Conservation (phyloP, 805 yeast genomes). For the Saccharomycopsis sp. region DNA sequence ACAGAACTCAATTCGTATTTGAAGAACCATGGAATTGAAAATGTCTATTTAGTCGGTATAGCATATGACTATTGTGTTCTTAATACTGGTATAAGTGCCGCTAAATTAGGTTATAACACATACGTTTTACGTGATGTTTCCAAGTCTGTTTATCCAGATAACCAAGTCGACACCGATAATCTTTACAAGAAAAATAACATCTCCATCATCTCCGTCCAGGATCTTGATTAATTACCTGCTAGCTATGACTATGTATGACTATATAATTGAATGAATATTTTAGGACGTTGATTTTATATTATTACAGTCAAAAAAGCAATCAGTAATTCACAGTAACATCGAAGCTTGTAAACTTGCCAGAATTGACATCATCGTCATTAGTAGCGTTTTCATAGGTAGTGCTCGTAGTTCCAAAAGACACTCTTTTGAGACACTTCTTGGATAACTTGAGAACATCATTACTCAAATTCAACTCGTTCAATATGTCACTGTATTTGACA, state of each 20-base stretch:
- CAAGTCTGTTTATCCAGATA: conserved; percentile 47
- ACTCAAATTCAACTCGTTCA: conserved; percentile 17
- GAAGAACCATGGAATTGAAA: conserved; percentile 39
- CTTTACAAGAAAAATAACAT: conserved; percentile 33
- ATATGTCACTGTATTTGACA: conserved; percentile 11
- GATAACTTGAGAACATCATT: conserved; percentile 13
- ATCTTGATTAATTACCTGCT: background rate
- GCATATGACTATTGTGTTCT: conserved; percentile 86
- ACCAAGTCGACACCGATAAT: conserved; percentile 31
- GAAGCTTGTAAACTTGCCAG: background rate
- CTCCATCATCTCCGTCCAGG: conserved; percentile 21
- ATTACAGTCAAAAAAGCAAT: background rate
- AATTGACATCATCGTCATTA: background rate
- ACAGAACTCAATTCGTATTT: conserved; percentile 58
- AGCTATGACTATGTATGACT: background rate
- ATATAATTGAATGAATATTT: background rate
- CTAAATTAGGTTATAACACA: conserved; percentile 54
- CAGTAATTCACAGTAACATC: conserved; percentile 4
- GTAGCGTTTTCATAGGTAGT: background rate
- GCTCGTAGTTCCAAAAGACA: background rate
- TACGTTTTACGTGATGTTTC: conserved; percentile 52
- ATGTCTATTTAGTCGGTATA: conserved; percentile 70
- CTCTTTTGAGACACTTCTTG: conserved; percentile 4
- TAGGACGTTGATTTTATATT: background rate
- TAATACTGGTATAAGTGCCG: conserved; percentile 68